Evolutionary conservation across 2,329 filamentous ascomycete species (phyloP).

Genomic region (Thelonectria olida): DNA sequence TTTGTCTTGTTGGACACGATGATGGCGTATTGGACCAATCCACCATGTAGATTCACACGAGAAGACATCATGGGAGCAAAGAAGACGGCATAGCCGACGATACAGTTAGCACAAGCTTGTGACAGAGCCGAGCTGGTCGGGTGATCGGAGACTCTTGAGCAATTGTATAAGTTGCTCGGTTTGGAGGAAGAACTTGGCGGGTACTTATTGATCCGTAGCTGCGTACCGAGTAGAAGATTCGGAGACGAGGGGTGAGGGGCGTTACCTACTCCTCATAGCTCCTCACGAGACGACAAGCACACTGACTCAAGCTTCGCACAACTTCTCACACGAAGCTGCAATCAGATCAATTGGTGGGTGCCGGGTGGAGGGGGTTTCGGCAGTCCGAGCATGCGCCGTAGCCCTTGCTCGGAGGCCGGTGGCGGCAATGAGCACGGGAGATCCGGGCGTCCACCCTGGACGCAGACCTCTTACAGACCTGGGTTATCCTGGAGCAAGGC

Average conservation of each 20-base stretch:
- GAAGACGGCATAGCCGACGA: conserved; percentile 29
- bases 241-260: conserved; percentile 27
- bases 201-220: conserved; percentile 11
- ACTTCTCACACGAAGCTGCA: neutral
- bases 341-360: conserved; percentile 14
- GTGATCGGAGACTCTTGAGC: conserved; percentile 33
- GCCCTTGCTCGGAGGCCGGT: conserved; percentile 30
- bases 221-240: conserved; percentile 12
- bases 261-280: conserved; percentile 21
- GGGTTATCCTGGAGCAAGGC: neutral
- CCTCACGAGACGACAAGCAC: neutral
- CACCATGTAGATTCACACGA: neutral
- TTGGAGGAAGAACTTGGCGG: conserved; percentile 14
- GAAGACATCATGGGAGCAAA: conserved; percentile 1
- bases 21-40: neutral
- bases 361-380: conserved; percentile 40
- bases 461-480: too few species aligned
- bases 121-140: conserved; percentile 35
- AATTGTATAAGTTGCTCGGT: conserved; percentile 15
- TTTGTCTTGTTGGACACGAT: neutral
- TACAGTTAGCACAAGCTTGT: conserved; percentile 1
- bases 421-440: conserved; percentile 33
- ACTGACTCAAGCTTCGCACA: neutral
- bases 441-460: conserved; percentile 27
- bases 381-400: conserved; percentile 33